Conservation (phyloP, 257 asterid genomes). For the Petunia axillaris region DNA sequence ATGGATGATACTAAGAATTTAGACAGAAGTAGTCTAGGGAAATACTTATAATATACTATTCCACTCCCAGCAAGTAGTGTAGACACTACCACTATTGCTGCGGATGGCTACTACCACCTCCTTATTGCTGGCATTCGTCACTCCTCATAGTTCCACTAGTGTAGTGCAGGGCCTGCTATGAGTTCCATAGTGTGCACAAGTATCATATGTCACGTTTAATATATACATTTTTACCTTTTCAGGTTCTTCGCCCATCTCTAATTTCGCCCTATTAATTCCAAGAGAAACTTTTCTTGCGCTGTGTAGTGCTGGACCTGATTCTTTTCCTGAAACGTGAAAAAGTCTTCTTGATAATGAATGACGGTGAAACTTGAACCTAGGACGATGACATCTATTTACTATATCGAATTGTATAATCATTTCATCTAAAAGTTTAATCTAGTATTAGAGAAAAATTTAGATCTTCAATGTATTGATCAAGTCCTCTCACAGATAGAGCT, state of each 20-base stretch:
- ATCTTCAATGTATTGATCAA: background rate
- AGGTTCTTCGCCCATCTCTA: conserved; percentile 8
- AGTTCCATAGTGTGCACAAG: background rate
- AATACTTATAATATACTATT: background rate
- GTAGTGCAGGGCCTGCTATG: background rate
- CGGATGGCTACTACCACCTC: background rate
- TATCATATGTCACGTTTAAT: background rate
- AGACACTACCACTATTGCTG: background rate
- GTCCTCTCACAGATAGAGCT: background rate
- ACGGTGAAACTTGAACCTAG: too few species aligned
- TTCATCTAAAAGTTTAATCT: too few species aligned
- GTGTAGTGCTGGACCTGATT: too few species aligned
- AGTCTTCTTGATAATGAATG: too few species aligned
- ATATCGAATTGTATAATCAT: too few species aligned
- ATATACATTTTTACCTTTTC: background rate
- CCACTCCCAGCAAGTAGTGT: background rate
- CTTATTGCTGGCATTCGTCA: conserved; percentile 22
- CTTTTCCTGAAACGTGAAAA: too few species aligned
- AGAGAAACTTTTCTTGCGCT: background rate
- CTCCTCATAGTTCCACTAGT: conserved; percentile 4
- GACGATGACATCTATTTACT: too few species aligned
- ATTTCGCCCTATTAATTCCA: background rate
- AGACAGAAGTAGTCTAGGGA: background rate
- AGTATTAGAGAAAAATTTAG: too few species aligned
- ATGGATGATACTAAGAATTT: background rate